Evolutionary conservation across 2,329 filamentous ascomycete genomes (phyloP).

Genomic region (Parastagonospora avenae): DNA sequence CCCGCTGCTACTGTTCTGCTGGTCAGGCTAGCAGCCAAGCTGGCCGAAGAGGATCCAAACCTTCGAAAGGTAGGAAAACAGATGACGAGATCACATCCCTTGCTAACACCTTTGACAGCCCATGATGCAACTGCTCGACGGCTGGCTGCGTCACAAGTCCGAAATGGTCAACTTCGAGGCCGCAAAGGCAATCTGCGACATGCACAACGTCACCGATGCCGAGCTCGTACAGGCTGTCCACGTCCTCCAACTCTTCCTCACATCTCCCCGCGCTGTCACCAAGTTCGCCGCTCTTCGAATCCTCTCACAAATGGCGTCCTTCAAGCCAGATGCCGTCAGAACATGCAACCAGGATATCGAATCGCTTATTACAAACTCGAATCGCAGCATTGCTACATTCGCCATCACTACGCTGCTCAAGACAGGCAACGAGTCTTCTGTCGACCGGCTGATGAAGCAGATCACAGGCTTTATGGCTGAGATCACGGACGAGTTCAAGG

Average conservation of each 20-base stretch:
- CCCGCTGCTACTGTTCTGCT: constrained; percentile 91
- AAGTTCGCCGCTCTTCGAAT: constrained; percentile 98
- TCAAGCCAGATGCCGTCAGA: constrained; percentile 91
- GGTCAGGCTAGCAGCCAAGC: constrained; percentile 87
- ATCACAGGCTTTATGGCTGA: constrained; percentile 98
- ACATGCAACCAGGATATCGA: constrained; percentile 98
- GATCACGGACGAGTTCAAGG: constrained; percentile 99
- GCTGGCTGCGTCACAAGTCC: constrained; percentile 97
- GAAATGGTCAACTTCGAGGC: constrained; percentile 95
- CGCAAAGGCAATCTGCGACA: constrained; percentile 95
- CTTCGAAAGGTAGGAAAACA: constrained; percentile 65
- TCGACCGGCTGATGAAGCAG: constrained; percentile 97
- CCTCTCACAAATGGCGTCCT: constrained; percentile 92
- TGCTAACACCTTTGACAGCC: constrained; percentile 54
- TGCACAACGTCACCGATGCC: constrained; percentile 88
- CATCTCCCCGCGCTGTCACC: constrained; percentile 90
- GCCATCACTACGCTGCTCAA: constrained; percentile 97
- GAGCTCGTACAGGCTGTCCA: constrained; percentile 93
- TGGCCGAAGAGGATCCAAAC: constrained; percentile 89
- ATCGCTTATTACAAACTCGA: constrained; percentile 92
- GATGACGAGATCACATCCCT: too few species aligned
- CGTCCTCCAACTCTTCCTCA: constrained; percentile 94
- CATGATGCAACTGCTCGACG: constrained; percentile 96
- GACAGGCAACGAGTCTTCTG: constrained; percentile 96
- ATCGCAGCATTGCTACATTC: constrained; percentile 96